Evolutionary conservation across 768 basidiomycete species (phyloP), one percentile per base, ranked within the genome.

Genomic region (Suillus fuscotomentosus): DNA sequence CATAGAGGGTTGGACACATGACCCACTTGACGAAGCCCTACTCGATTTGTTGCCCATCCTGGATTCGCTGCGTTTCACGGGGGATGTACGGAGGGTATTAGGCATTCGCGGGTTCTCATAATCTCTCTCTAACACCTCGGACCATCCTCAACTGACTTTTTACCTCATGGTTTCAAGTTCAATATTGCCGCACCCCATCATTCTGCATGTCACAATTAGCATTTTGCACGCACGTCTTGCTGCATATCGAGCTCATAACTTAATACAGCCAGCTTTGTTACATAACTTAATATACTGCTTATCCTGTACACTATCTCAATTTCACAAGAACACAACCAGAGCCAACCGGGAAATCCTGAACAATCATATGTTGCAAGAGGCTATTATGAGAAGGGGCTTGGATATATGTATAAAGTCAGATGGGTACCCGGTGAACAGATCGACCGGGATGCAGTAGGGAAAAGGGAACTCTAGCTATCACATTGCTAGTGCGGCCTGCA

Each of bases 1-100:
- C 41, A 94, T 99, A 77, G 97, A 99, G 82, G 97, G 97, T 57
- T 99, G 97, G 97, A 98, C 95, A 27, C 90, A 95, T 65, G 97
- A 99, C 78, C 96, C 94, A 39, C 88, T 89, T 65, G 97, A 99
- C 79, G 94, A 99, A 78, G 97, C 97, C 24, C 81, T 99, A 63
- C 88, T 99, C 63, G 96, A 99, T 79, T 85, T 98, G 60, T 80
- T 99, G 31, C 97, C 97, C 22, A 90, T 99, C 61, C 86, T 99
- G 61, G 97, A 99, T 76, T 97, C 95, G 55, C 79, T 99, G 66
- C 86, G 97, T 43, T 99, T 99, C 78, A 97, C 96, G 13, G 90
- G 88, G 64, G 97, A 99, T 75, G 97, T 99, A 48, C 87, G 97
- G 68, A 86, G 91, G 68, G 91, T 99, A 27, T 83, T 99, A 59